These are phyloP conservation scores for Cavenderia fasciculata DNA, from an alignment of 78 protist species.

Conservation along the genomic window DNA sequence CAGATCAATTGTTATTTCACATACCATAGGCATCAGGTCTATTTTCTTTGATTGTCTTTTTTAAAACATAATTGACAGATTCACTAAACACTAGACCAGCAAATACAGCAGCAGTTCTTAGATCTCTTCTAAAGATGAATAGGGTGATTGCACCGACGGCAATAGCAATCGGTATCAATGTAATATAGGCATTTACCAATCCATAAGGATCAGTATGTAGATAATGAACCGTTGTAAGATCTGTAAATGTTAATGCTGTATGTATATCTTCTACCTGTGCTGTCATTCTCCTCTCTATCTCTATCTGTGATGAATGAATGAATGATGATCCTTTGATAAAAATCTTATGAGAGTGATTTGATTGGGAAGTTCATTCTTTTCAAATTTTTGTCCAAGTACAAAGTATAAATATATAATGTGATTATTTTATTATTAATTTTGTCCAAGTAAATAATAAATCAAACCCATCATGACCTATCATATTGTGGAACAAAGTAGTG, in stretches of 20 bases:
- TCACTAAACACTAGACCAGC: constrained; percentile 55
- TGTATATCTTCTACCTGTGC: constrained; percentile 8
- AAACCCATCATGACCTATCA: too few relatives aligned
- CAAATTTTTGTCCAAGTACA: too few relatives aligned
- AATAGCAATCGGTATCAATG: constrained; percentile 44
- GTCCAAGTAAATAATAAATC: too few relatives aligned
- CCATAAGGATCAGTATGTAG: constrained; percentile 47
- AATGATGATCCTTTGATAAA: too few relatives aligned
- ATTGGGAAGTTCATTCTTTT: too few relatives aligned
- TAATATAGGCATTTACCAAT: constrained; percentile 37
- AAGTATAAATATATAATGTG: too few relatives aligned
- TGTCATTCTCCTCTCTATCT: too few relatives aligned
- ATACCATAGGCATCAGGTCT: constrained; percentile 49
- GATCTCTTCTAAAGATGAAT: constrained; percentile 49
- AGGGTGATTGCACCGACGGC: constrained; percentile 49
- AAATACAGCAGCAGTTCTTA: constrained; percentile 46
- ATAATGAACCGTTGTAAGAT: constrained; percentile 74
- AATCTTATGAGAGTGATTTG: too few relatives aligned
- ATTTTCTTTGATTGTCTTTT: constrained; percentile 63
- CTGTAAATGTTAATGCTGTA: constrained; percentile 54
- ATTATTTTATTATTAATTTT: too few relatives aligned
- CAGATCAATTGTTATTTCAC: neutral
- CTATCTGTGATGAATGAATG: too few relatives aligned
- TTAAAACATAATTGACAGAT: constrained; percentile 52
- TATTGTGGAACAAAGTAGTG: too few relatives aligned